Conservation (phyloP, 805 yeast species). For the Priceomyces fermenticarens region DNA sequence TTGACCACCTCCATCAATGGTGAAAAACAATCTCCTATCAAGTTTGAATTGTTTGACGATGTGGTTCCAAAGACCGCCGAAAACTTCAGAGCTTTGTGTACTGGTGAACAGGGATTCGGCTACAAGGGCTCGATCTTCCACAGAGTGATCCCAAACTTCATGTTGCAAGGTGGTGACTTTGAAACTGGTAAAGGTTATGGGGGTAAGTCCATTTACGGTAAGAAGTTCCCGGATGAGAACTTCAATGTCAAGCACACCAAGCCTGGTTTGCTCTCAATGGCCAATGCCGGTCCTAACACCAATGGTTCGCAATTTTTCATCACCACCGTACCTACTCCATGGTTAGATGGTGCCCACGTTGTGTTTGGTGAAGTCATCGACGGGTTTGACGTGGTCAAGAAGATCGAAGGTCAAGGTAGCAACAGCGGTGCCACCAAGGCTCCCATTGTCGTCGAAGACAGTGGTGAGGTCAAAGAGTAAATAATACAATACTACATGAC, state of each 20-base stretch:
- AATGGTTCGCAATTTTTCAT: slow-evolving; percentile 97
- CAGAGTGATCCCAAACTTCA: slow-evolving; percentile 46
- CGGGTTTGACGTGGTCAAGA: slow-evolving; percentile 78
- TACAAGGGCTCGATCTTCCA: slow-evolving; percentile 45
- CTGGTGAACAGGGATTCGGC: slow-evolving; percentile 48
- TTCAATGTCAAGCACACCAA: slow-evolving; percentile 68
- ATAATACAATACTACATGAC: not conserved
- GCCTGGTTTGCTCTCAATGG: slow-evolving; percentile 89
- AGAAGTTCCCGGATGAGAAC: slow-evolving; percentile 75
- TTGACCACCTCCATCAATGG: slow-evolving; percentile 59
- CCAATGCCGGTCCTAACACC: slow-evolving; percentile 97
- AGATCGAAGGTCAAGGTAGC: slow-evolving; percentile 63
- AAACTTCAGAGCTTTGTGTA: slow-evolving; percentile 91
- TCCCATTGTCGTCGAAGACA: slow-evolving; percentile 50
- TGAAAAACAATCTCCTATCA: slow-evolving; percentile 37
- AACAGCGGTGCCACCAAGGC: slow-evolving; percentile 45
- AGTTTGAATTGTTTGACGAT: slow-evolving; percentile 68
- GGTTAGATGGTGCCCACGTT: slow-evolving; percentile 93
- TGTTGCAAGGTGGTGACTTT: slow-evolving; percentile 50
- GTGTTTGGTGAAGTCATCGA: slow-evolving; percentile 88
- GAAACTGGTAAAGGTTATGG: slow-evolving; percentile 46
- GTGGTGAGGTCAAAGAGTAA: slow-evolving; percentile 43
- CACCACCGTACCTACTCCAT: slow-evolving; percentile 83
- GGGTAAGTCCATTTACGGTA: slow-evolving; percentile 58
- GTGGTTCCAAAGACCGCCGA: slow-evolving; percentile 94